Conservation (phyloP, 768 basidiomycete species). For the Podaxis carcinomalis region DNA sequence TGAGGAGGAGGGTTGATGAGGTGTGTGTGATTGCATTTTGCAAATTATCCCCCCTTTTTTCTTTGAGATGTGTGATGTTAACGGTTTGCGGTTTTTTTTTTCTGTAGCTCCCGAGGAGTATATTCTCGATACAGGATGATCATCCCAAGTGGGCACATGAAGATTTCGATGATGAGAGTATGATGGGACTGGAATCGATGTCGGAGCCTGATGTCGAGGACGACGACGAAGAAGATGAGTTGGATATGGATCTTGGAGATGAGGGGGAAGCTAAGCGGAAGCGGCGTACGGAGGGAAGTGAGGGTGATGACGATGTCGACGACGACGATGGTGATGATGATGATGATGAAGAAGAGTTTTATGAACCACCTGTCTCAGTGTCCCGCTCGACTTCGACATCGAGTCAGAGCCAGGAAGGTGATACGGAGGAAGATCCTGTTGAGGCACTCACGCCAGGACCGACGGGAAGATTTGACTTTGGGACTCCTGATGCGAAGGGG, state of each 20-base stretch:
- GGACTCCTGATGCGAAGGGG: conserved; percentile 15
- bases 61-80: neutral
- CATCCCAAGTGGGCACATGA: conserved; percentile 74
- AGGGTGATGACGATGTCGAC: neutral
- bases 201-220: conserved; percentile 74
- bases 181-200: conserved; percentile 75
- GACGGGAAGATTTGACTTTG: conserved; percentile 29
- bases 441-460: conserved; percentile 70
- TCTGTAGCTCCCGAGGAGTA: conserved; percentile 54
- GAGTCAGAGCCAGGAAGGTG: conserved; percentile 45
- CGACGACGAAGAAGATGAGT: conserved; percentile 38
- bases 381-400: conserved; percentile 32
- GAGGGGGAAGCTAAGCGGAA: neutral
- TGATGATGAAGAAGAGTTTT: conserved; percentile 40
- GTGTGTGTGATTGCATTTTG: conserved; percentile 39
- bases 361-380: conserved; percentile 33
- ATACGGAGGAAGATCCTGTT: conserved; percentile 70
- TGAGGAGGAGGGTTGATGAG: conserved; percentile 65
- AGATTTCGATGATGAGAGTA: conserved; percentile 59
- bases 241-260: neutral
- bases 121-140: conserved; percentile 86
- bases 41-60: conserved; percentile 1
- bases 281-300: neutral
- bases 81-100: conserved; percentile 13
- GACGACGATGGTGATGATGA: conserved; percentile 28